Base-by-base conservation (phyloP, 768 basidiomycete genomes). In the Crepidotus variabilis region DNA sequence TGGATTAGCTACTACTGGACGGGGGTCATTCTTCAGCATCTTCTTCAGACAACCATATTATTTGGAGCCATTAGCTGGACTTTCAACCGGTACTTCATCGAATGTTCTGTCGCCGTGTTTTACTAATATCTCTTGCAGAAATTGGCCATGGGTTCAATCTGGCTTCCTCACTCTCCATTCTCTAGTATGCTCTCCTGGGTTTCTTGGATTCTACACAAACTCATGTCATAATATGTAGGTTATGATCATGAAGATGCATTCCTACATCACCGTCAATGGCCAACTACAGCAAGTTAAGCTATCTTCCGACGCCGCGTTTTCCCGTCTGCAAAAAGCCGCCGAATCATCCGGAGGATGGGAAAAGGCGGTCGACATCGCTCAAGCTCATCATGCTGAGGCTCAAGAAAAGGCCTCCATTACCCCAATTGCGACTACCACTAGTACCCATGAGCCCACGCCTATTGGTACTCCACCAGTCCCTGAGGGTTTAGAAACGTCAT, bases 91-190 rank as follows among this genome's bases (percentile, higher is more conserved):
- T 85, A 58, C 55, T 77, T 61, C 48, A 28, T 47, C 47, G 8
- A 35, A n/a, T 39, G 11, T 24, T 51, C 14, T 28, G 28, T 33
- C 46, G 35, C 36, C n/a, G 50, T 22, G 22, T 48, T 45, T 35
- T 52, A 23, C 47, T 50, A 16, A 16, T 47, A 11, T 43, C n/a
- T 58, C 32, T 10, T 16, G 46, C 22, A 90, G 94, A 51, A 81
- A 94, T 63, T 98, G 95, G 95, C 94, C 93, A 34, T 98, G 95
- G 95, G 95, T 98, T 5, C 95, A 98, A 67, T 91, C 90, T 5
- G 94, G 92, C 6, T 95, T 90, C 70, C 74, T 94, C 50, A 95
- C 90, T 0, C 71, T 94, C 50, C 95, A 98, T 67, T 85, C 90
- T 8, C 75, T 98, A 20, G 91, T 87, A 59, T 54, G 82, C 72